Evolutionary conservation across 140 eudicot species (phyloP).

Genomic region (Bidens hawaiensis): DNA sequence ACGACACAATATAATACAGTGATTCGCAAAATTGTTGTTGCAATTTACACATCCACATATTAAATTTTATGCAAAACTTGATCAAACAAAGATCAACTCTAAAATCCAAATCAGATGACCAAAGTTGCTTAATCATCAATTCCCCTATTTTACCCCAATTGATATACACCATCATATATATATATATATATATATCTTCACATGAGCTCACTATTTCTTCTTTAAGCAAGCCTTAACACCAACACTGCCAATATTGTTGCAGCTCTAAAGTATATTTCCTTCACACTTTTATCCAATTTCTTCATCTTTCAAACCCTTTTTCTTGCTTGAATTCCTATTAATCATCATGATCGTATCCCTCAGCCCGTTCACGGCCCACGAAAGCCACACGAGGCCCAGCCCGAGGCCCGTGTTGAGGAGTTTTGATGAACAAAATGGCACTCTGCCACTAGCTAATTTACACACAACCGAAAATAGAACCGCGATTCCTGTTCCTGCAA

Average conservation of each 20-base stretch:
- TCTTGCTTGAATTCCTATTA: conserved; percentile 46
- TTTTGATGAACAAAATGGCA: conserved; percentile 65
- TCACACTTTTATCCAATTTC: conserved; percentile 57
- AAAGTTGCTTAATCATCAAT: background rate
- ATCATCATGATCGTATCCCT: conserved; percentile 61
- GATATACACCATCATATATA: conserved; percentile 28
- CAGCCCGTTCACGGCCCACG: conserved; percentile 66
- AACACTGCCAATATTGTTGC: conserved; percentile 60
- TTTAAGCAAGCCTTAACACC: conserved; percentile 72
- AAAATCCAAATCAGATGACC: conserved; percentile 2
- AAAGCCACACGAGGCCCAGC: conserved; percentile 87
- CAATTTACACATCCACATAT: background rate
- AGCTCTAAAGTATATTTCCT: conserved; percentile 68
- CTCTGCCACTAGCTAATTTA: conserved; percentile 50
- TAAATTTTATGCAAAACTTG: conserved; percentile 19
- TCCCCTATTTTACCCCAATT: conserved; percentile 22
- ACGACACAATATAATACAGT: background rate
- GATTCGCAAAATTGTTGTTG: background rate
- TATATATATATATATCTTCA: too few species aligned
- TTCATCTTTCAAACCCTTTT: conserved; percentile 44
- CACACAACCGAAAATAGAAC: conserved; percentile 62
- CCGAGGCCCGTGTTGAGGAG: conserved; percentile 70
- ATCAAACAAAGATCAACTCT: conserved; percentile 24
- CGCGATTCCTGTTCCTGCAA: conserved; percentile 90
- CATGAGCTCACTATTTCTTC: background rate